Evolutionary conservation across 805 yeast genomes (phyloP), one percentile per base, ranked within the genome.

Genomic region (Cyberlindnera suaveolens): DNA sequence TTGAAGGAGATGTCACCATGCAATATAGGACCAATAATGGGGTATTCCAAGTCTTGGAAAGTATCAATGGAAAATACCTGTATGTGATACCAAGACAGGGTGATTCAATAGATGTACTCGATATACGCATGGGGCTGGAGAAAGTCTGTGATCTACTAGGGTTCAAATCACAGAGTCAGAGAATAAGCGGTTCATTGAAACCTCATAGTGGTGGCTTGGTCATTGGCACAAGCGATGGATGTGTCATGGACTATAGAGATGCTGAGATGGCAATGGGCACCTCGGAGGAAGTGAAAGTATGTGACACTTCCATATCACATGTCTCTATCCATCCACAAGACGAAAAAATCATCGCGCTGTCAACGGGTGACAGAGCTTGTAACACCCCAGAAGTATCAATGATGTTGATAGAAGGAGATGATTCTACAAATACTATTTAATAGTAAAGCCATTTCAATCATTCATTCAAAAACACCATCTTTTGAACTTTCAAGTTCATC

Each of bases 51-150:
- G 33, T 69, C 0, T 16, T 70, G 6, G 59, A 51, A 23, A 63
- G 71, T 17, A 52, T 50, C 1, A 69, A 66, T 50, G 69, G 65
- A 5, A 62, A 60, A 32, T 70, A 60, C 40, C 16, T 67, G 5
- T 70, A 59, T 42, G 57, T 58, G 1, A 23, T 67, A 1, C 53
- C 61, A 29, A 52, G 76, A 29, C 53, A 59, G 30, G 45, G 61
- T 8, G 41, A 50, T 18, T 34, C 15, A 2, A 64, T 70, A 18
- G 60, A 60, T 5, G 51, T 70, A 3, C 42, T 67, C 11, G 76
- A 70, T 43, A 32, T 51, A 3, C 45, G 76, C 26, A 59, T 63
- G 66, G 50, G 44, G 14, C 27, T 58, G 6, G n/a, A 40, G 11
- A 34, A 36, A 32, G 44, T 50, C 23, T 52, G 47, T 1, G 36